A percentile compares a stretch with the other conserved stretches of the same genome.
These are phyloP conservation scores for Cardamine occulta DNA, from an alignment of 345 rosid genomes.

Conservation along the genomic window DNA sequence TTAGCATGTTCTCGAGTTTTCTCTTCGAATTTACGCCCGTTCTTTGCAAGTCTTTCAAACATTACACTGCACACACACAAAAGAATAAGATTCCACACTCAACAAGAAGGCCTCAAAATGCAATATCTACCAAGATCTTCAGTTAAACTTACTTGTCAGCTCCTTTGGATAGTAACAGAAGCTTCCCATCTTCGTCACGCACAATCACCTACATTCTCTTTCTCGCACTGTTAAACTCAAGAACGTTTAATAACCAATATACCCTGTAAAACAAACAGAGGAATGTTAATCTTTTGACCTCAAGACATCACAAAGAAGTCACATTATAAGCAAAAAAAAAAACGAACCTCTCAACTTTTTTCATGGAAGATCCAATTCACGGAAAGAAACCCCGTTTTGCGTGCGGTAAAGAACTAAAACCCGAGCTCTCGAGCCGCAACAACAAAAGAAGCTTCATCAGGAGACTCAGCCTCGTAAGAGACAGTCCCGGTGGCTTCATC, in stretches of 20 bases:
- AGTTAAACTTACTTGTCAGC: constrained; percentile 83
- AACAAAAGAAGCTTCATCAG: constrained; percentile 96
- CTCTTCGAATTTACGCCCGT: constrained; percentile 62
- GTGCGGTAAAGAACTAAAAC: constrained; percentile 81
- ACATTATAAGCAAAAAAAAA: background rate
- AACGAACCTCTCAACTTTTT: constrained; percentile 59
- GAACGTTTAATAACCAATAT: constrained; percentile 64
- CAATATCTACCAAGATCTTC: background rate
- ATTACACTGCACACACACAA: constrained; percentile 63
- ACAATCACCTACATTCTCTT: constrained; percentile 92
- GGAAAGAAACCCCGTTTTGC: constrained; percentile 68
- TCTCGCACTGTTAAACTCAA: constrained; percentile 70
- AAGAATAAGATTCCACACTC: constrained; percentile 19
- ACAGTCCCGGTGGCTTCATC: constrained; percentile 73
- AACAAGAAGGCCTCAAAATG: constrained; percentile 25
- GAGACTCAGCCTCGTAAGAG: constrained; percentile 95
- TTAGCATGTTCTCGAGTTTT: constrained; percentile 68
- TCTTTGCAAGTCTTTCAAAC: constrained; percentile 80
- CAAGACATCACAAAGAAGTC: background rate
- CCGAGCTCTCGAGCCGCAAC: constrained; percentile 94
- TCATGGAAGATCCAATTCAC: constrained; percentile 61
- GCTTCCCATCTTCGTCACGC: constrained; percentile 68
- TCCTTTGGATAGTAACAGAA: constrained; percentile 84
- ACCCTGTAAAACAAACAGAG: constrained; percentile 53
- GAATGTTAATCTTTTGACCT: constrained; percentile 51